phyloP scores from a whole-genome alignment of 805 yeast genomes.

The Candida sonorensis region DNA sequence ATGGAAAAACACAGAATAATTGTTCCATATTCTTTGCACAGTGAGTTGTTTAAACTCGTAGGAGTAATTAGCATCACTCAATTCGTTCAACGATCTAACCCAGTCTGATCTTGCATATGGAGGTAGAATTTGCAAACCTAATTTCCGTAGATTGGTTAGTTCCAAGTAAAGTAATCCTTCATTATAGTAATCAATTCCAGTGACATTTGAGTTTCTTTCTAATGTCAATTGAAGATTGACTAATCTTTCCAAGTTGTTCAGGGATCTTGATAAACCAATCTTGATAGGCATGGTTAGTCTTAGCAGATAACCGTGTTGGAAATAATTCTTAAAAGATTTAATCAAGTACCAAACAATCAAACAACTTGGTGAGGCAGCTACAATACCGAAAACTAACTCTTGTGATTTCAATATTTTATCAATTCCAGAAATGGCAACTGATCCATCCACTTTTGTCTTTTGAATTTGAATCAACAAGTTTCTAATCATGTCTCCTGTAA shows the following conservation, averaged over 20 bases:
- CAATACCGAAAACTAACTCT: conserved; percentile 87
- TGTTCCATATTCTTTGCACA: conserved; percentile 54
- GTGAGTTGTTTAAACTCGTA: conserved; percentile 37
- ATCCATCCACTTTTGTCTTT: conserved; percentile 93
- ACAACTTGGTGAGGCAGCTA: conserved; percentile 80
- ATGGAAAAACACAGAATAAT: conserved; percentile 37
- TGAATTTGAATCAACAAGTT: conserved; percentile 87
- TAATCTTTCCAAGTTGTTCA: conserved; percentile 37
- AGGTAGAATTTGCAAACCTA: conserved; percentile 48
- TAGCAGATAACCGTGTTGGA: conserved; percentile 31
- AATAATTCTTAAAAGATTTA: conserved; percentile 23
- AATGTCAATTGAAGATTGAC: conserved; percentile 13
- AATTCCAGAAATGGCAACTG: conserved; percentile 82
- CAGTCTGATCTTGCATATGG: conserved; percentile 43
- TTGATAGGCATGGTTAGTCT: conserved; percentile 28
- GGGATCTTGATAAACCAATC: conserved; percentile 32
- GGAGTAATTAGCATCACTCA: conserved; percentile 36
- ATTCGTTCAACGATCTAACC: conserved; percentile 55
- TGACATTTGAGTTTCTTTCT: conserved; percentile 9
- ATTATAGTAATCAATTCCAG: conserved; percentile 27
- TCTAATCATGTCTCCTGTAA: conserved; percentile 67
- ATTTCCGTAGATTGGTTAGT: conserved; percentile 45
- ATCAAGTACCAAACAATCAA: conserved; percentile 46
- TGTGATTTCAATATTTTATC: conserved; percentile 86
- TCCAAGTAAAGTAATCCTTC: conserved; percentile 67